A percentile compares a stretch with the other conserved stretches of the same genome.
Conservation (phyloP, 495 filamentous ascomycete genomes). For the Podospora pseudopauciseta region DNA sequence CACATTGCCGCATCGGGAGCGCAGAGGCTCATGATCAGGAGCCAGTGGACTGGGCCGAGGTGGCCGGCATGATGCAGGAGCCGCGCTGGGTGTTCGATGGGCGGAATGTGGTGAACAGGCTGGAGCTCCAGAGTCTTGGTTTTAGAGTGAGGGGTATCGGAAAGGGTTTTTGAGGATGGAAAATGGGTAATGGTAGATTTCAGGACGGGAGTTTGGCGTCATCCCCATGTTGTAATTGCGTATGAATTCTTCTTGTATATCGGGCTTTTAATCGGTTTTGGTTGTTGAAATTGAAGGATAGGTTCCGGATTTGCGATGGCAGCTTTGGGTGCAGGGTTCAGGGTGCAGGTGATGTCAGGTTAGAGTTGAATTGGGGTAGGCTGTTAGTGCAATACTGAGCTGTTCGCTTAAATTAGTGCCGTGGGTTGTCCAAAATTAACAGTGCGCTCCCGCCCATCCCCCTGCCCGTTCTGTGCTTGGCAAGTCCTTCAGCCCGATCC, state of each 20-base stretch:
- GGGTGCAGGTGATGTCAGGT: not conserved
- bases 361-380: not conserved
- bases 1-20: slow-evolving; percentile 26
- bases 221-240: not conserved
- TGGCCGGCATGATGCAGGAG: slow-evolving; percentile 55
- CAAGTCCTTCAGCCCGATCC: no score
- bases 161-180: slow-evolving; percentile 16
- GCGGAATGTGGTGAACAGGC: slow-evolving; percentile 35
- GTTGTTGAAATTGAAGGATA: not conserved
- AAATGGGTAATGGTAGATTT: not conserved
- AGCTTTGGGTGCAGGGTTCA: no score
- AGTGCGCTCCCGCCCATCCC: no score
- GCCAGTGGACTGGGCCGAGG: slow-evolving; percentile 52
- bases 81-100: slow-evolving; percentile 73
- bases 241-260: not conserved
- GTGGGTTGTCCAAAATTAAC: no score
- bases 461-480: no score
- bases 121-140: slow-evolving; percentile 28
- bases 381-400: not conserved
- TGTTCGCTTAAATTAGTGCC: not conserved
- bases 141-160: slow-evolving; percentile 30
- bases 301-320: no score
- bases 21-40: slow-evolving; percentile 20
- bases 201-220: slow-evolving; percentile 3
- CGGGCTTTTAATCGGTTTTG: not conserved